Percentiles rank a stretch among this genome's conserved stretches.
Conservation (phyloP, 305 asterid species). For the Solanum hybrid region DNA sequence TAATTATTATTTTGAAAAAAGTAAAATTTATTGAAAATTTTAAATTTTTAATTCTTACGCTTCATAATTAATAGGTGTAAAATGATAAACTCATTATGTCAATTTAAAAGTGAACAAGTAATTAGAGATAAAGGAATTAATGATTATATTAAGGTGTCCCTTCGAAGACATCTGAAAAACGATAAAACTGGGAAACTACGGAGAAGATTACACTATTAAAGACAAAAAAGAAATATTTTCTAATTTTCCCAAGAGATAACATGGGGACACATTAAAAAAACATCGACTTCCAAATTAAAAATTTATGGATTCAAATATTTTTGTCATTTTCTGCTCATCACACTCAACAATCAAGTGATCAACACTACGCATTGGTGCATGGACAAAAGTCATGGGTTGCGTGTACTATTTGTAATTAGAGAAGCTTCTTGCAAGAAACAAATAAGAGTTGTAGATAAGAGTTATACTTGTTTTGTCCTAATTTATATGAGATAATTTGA, state of each 20-base stretch:
- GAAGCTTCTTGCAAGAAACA: not conserved
- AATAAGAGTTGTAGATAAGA: not conserved
- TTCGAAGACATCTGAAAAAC: not conserved
- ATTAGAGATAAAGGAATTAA: too few species aligned
- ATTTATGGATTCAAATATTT: not conserved
- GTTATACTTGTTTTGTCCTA: accelerated
- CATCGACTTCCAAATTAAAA: not conserved
- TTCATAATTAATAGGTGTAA: too few species aligned
- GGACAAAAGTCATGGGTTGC: not conserved
- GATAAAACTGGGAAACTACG: not conserved
- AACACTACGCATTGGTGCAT: not conserved
- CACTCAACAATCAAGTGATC: not conserved
- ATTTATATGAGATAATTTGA: not conserved
- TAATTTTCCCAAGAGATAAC: not conserved
- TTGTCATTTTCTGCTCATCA: not conserved
- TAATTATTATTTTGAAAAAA: too few species aligned
- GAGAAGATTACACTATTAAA: not conserved
- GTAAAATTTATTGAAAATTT: too few species aligned
- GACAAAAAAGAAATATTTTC: not conserved
- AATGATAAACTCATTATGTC: too few species aligned
- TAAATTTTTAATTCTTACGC: too few species aligned
- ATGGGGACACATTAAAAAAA: not conserved
- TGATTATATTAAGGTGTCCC: not conserved
- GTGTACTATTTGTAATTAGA: not conserved
- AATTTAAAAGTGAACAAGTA: too few species aligned